Base-by-base conservation (phyloP, 2,329 filamentous ascomycete species). In the Pyricularia pennisetigena region DNA sequence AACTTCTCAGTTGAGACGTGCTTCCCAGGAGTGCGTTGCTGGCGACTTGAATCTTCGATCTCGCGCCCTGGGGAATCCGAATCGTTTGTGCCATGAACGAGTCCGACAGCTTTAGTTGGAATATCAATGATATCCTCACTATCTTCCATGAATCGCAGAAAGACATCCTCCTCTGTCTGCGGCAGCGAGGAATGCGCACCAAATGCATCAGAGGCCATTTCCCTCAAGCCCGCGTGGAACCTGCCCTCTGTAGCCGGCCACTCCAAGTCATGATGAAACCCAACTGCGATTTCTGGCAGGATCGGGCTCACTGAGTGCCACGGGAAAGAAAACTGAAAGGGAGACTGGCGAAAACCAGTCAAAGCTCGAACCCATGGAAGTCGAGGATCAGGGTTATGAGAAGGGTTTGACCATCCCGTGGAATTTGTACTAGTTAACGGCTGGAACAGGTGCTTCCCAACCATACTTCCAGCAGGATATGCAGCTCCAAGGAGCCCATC, bases 101-200 rank as follows among this genome's bases (percentile, higher is more conserved):
- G 12, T 12, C 57, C 57, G n/a, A 24, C n/a, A 26, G n/a, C 23
- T 61, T 61, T 61, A 9, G 57, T 23, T 26, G 10, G 23, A 24
- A 12, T 23, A 23, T 61, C 57, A 20, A 28, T 3, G 24, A 28
- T 14, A 4, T 14, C 5, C 9, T 62, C 59, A 20, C 59, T 62
- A 14, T 62, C 24, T 28, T 28, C 7, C 59, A 62, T 62, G 26
- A 62, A 29, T 10, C 59, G 59, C 59, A 62, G 8, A 69, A 79
- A 82, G n/a, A 82, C 71, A 12, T 83, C 81, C 29, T 80, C 76
- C 69, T 82, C 80, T 14, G 77, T 74, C 23, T 76, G 72, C 2
- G 79, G 75, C 24, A 62, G 24, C 12, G 59, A 62, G 24, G 24
- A 14, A 28, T 29, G 71, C 68, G 26, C 28, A 23, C 32, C 65